phyloP scores from a whole-genome alignment of 331 rosid genomes.

The Rosa hybrid region DNA sequence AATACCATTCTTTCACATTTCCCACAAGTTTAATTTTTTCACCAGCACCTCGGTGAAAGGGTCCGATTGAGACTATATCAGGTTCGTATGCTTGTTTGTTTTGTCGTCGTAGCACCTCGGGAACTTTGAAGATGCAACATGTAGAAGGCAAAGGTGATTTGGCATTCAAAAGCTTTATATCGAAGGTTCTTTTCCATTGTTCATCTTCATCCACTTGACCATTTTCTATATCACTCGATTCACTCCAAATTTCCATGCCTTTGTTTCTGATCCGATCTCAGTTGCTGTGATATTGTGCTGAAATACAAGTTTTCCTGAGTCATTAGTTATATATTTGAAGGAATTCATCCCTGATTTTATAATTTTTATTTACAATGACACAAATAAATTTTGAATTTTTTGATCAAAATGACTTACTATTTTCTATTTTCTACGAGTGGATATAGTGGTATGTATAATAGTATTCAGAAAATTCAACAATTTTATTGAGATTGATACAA shows the following conservation, averaged over 20 bases:
- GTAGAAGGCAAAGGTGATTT: background rate
- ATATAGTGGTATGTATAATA: no score
- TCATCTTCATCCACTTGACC: background rate
- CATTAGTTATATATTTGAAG: no score
- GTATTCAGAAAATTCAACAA: no score
- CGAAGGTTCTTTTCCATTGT: background rate
- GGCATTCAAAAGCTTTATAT: background rate
- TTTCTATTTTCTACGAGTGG: no score
- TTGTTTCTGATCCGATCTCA: background rate
- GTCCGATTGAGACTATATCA: conserved; percentile 1
- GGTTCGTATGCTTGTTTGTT: background rate
- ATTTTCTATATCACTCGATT: background rate
- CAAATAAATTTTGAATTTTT: no score
- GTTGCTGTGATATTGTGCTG: background rate
- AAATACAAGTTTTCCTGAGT: background rate
- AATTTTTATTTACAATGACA: no score
- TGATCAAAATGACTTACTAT: no score
- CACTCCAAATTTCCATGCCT: background rate
- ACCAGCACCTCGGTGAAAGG: background rate
- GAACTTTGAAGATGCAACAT: conserved; percentile 28
- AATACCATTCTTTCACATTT: conserved; percentile 17
- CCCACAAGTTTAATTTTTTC: background rate
- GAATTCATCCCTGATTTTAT: no score
- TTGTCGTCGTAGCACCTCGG: background rate
- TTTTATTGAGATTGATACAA: no score